phyloP scores from a whole-genome alignment of 345 rosid species.

The Corymbia maculata region DNA sequence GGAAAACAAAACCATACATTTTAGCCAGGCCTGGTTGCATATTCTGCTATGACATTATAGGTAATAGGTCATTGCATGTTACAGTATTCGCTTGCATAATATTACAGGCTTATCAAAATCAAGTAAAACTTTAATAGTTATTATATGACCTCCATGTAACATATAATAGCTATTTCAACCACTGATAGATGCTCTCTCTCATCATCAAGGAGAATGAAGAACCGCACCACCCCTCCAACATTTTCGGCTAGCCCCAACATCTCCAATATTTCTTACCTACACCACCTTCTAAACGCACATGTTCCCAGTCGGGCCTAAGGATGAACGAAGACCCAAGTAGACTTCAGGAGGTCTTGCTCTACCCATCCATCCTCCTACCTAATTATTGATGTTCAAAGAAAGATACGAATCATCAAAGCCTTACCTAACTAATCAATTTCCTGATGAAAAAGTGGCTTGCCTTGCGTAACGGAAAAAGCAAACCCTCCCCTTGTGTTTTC shows the following conservation, averaged over 20 bases:
- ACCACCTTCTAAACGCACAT: no score
- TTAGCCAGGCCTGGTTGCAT: background rate
- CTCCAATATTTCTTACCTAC: no score
- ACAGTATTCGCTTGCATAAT: background rate
- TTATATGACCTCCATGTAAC: background rate
- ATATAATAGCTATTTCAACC: background rate
- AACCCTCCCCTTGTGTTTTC: background rate
- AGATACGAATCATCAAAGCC: background rate
- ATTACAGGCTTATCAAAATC: background rate
- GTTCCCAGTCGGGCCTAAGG: background rate
- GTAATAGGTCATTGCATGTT: background rate
- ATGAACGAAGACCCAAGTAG: background rate
- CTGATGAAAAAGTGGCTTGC: background rate
- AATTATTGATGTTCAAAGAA: background rate
- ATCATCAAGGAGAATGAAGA: no score
- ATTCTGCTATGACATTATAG: background rate
- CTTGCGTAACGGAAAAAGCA: background rate
- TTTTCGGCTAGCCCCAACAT: no score
- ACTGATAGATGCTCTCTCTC: background rate
- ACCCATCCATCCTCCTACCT: background rate
- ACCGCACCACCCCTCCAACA: no score
- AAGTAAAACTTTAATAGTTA: background rate
- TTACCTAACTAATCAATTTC: background rate
- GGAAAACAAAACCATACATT: background rate
- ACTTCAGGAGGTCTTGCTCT: background rate